These are phyloP conservation scores for Rhododendron kiyosumense DNA, from an alignment of 148 eudicot species.

Conservation along the genomic window DNA sequence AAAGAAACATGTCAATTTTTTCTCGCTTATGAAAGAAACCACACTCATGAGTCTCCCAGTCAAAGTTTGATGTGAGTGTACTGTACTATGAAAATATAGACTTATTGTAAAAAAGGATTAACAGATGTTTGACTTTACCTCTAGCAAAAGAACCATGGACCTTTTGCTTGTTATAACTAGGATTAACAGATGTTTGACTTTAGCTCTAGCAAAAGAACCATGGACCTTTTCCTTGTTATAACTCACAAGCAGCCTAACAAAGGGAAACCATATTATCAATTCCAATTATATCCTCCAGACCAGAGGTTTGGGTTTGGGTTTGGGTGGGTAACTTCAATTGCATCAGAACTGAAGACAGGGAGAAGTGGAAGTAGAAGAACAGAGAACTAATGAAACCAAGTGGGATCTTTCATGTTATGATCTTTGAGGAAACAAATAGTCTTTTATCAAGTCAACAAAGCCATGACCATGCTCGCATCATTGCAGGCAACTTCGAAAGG, in stretches of 20 bases:
- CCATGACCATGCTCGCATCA: neutral
- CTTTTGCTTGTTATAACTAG: neutral
- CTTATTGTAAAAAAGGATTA: neutral
- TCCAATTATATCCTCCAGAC: neutral
- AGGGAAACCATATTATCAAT: neutral
- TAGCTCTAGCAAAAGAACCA: neutral
- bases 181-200: neutral
- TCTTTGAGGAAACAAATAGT: neutral
- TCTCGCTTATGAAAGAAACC: neutral
- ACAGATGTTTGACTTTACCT: neutral
- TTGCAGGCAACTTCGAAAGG: neutral
- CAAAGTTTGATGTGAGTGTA: neutral
- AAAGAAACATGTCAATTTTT: neutral
- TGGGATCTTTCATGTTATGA: neutral
- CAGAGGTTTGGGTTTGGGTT: neutral
- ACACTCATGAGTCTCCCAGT: neutral
- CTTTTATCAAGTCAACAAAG: neutral
- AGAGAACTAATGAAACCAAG: neutral
- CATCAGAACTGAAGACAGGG: neutral
- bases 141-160: neutral
- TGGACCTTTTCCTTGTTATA: neutral
- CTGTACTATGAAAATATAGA: neutral
- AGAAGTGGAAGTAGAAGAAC: neutral
- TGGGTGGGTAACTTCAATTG: neutral
- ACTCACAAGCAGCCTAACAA: neutral